These are phyloP conservation scores for Dothistroma septosporum DNA, from an alignment of 2,329 filamentous ascomycete genomes.

Conservation along the genomic window DNA sequence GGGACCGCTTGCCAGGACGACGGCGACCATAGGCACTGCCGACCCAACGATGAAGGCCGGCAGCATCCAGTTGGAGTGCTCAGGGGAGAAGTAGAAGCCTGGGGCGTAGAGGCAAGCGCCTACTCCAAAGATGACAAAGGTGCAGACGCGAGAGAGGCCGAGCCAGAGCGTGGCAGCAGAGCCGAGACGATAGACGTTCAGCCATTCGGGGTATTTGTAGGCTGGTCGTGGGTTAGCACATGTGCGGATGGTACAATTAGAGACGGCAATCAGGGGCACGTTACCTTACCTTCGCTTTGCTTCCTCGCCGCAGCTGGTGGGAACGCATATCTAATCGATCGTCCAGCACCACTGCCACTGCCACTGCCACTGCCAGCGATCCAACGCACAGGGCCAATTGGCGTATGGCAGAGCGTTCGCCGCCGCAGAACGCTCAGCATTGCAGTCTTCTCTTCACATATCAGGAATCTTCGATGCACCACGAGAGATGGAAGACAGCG, in stretches of 20 bases:
- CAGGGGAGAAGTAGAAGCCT: constrained; percentile 46
- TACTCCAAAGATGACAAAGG: constrained; percentile 64
- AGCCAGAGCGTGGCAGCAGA: constrained; percentile 63
- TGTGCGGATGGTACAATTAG: not conserved
- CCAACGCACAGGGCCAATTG: not conserved
- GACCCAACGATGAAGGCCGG: constrained; percentile 51
- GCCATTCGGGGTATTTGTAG: constrained; percentile 49
- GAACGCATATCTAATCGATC: not conserved
- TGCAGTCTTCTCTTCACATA: constrained; percentile 22
- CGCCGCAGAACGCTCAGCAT: constrained; percentile 16
- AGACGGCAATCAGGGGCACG: constrained; percentile 5
- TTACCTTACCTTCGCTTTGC: not conserved
- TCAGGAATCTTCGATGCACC: constrained; percentile 4
- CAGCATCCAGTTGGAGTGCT: constrained; percentile 41
- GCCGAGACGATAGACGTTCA: constrained; percentile 72
- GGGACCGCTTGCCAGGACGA: constrained; percentile 62
- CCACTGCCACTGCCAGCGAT: not conserved
- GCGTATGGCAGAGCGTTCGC: constrained; percentile 4
- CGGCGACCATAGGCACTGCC: constrained; percentile 60
- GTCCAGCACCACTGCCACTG: no score
- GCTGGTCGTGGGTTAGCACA: constrained; percentile 1
- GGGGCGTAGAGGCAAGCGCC: constrained; percentile 60
- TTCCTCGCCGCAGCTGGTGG: not conserved
- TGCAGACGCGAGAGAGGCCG: constrained; percentile 66
- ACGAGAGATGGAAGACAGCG: not conserved